phyloP scores from a whole-genome alignment of 2,329 filamentous ascomycete genomes.

The Catunica adiposa region DNA sequence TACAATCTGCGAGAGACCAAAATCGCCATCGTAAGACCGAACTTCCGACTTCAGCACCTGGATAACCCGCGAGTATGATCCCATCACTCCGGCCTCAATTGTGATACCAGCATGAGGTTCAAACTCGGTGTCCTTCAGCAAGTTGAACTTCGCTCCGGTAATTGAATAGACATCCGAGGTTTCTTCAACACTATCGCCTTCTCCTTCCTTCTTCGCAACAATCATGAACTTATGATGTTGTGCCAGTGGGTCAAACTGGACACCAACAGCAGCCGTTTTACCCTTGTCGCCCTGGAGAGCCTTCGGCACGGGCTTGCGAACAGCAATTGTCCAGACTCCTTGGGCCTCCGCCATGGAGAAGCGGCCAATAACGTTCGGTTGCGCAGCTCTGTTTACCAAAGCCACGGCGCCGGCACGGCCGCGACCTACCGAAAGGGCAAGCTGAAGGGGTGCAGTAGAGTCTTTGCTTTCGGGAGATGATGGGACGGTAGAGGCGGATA shows the following conservation, averaged over 20 bases:
- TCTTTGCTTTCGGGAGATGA: conserved; percentile 30
- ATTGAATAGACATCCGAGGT: conserved; percentile 64
- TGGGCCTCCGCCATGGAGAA: conserved; percentile 58
- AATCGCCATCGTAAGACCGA: conserved; percentile 76
- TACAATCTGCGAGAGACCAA: conserved; percentile 78
- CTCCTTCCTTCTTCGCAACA: conserved; percentile 41
- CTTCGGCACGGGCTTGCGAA: conserved; percentile 49
- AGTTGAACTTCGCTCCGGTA: conserved; percentile 56
- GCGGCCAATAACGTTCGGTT: conserved; percentile 52
- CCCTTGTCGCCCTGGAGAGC: conserved; percentile 30
- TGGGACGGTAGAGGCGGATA: conserved; percentile 42
- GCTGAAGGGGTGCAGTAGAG: conserved; percentile 26
- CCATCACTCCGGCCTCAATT: conserved; percentile 69
- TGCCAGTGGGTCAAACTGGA: conserved; percentile 37
- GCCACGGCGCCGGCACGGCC: conserved; percentile 55
- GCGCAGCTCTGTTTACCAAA: conserved; percentile 60
- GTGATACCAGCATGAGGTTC: conserved; percentile 79
- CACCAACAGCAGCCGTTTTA: conserved; percentile 31
- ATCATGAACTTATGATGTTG: conserved; percentile 70
- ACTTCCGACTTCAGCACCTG: conserved; percentile 79
- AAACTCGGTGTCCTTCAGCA: conserved; percentile 71
- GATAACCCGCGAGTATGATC: conserved; percentile 64
- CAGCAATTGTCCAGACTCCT: conserved; percentile 66
- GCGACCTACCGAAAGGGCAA: conserved; percentile 45
- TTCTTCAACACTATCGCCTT: conserved; percentile 49